phyloP scores from a whole-genome alignment of 345 rosid genomes.

The Eucalyptus rudis region DNA sequence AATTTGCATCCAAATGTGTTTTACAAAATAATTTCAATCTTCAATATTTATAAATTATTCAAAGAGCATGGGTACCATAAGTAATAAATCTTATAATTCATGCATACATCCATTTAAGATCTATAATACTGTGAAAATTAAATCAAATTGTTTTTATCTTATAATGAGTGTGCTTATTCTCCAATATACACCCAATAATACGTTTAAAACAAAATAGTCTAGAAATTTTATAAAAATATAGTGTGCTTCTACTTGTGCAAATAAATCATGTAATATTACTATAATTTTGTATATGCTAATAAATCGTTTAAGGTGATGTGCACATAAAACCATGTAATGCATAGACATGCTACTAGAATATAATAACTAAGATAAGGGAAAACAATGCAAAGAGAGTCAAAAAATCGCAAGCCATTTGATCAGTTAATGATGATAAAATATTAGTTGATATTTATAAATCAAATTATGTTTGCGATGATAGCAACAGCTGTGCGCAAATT shows the following conservation, averaged over 20 bases:
- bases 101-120: too few relatives aligned
- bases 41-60: too few relatives aligned
- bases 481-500: background rate
- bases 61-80: too few relatives aligned
- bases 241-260: background rate
- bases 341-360: background rate
- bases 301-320: background rate
- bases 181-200: background rate
- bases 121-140: too few relatives aligned
- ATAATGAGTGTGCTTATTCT: background rate
- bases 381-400: background rate
- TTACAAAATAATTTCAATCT: background rate
- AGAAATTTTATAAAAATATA: too few relatives aligned
- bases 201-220: background rate
- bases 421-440: background rate
- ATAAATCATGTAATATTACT: too few relatives aligned
- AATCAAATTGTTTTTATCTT: background rate
- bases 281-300: background rate
- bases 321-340: background rate
- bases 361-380: background rate
- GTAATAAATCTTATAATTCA: background rate
- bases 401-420: too few relatives aligned
- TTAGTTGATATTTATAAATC: background rate
- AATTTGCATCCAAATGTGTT: background rate
- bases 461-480: background rate